phyloP scores from a whole-genome alignment of 1,284 basidiomycete species.

The Heterobasidion occidentale region DNA sequence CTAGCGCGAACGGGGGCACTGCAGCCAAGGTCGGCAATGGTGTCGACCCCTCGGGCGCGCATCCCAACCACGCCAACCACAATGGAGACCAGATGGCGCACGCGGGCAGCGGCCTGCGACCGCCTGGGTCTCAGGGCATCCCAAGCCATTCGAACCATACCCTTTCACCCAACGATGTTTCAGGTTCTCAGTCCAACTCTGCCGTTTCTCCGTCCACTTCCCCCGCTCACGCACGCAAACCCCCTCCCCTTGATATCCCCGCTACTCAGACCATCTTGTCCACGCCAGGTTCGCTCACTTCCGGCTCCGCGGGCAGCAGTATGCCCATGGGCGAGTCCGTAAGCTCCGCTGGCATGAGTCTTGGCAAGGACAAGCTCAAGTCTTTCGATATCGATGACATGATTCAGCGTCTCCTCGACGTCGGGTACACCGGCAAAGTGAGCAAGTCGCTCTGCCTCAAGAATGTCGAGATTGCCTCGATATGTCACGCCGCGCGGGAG shows the following conservation, averaged over 20 bases:
- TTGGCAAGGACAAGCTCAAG: slow-evolving; percentile 49
- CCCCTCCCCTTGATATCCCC: slow-evolving; percentile 68
- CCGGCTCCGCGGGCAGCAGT: slow-evolving; percentile 36
- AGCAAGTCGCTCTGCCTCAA: slow-evolving; percentile 95
- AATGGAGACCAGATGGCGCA: slow-evolving; percentile 28
- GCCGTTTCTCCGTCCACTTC: slow-evolving; percentile 16
- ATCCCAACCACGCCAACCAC: slow-evolving; percentile 32
- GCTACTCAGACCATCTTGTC: slow-evolving; percentile 67
- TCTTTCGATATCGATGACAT: slow-evolving; percentile 96
- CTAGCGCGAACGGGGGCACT: slow-evolving; percentile 17
- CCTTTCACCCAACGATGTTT: slow-evolving; percentile 22
- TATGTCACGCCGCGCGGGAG: slow-evolving; percentile 95
- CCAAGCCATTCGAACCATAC: slow-evolving; percentile 33
- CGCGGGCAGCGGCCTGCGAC: slow-evolving; percentile 25
- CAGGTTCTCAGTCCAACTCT: slow-evolving; percentile 18
- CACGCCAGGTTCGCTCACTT: slow-evolving; percentile 29
- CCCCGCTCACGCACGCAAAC: slow-evolving; percentile 29
- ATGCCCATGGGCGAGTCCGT: slow-evolving; percentile 30
- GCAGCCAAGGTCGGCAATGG: slow-evolving; percentile 13
- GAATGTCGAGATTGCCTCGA: slow-evolving; percentile 92
- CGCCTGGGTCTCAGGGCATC: slow-evolving; percentile 22
- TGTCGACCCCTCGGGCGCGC: slow-evolving; percentile 12
- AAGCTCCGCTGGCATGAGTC: slow-evolving; percentile 30
- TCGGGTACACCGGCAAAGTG: slow-evolving; percentile 97
- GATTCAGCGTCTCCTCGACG: slow-evolving; percentile 93